Evolutionary conservation across 2,329 filamentous ascomycete species (phyloP).

Genomic region (Talaromyces piceae): DNA sequence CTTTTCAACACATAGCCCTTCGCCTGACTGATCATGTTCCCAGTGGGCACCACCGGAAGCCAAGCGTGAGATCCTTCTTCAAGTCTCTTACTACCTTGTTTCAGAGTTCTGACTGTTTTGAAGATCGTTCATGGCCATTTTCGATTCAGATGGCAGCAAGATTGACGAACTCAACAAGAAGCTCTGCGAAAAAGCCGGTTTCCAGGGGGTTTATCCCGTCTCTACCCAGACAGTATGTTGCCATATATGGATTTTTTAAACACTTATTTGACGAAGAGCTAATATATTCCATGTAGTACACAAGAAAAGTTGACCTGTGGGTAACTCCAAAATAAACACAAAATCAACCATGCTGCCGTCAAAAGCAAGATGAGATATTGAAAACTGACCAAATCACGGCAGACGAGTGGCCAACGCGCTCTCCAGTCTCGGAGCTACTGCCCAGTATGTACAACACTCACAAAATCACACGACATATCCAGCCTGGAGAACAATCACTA

Average conservation of each 20-base stretch:
- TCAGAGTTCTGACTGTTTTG: background rate
- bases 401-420: slow-evolving; percentile 58
- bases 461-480: background rate
- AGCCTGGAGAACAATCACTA: background rate
- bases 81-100: slow-evolving; percentile 16
- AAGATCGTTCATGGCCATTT: slow-evolving; percentile 57
- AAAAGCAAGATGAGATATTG: background rate
- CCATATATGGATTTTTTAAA: too few relatives aligned
- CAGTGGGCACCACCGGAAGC: slow-evolving; percentile 60
- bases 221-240: slow-evolving; percentile 54
- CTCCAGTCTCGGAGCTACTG: slow-evolving; percentile 69
- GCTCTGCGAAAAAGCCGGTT: slow-evolving; percentile 60
- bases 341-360: too few relatives aligned
- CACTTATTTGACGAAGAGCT: background rate
- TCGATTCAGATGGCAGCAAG: slow-evolving; percentile 53
- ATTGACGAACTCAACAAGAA: slow-evolving; percentile 57
- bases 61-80: slow-evolving; percentile 54
- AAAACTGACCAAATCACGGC: background rate
- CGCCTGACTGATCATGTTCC: background rate
- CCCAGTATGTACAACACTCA: slow-evolving; percentile 37
- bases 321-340: background rate
- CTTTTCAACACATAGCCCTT: background rate
- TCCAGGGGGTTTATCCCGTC: slow-evolving; percentile 54
- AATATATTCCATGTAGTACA: slow-evolving; percentile 38
- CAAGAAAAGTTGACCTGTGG: slow-evolving; percentile 68